Evolutionary conservation across 345 rosid species (phyloP).

Genomic region (Turritis glabra): DNA sequence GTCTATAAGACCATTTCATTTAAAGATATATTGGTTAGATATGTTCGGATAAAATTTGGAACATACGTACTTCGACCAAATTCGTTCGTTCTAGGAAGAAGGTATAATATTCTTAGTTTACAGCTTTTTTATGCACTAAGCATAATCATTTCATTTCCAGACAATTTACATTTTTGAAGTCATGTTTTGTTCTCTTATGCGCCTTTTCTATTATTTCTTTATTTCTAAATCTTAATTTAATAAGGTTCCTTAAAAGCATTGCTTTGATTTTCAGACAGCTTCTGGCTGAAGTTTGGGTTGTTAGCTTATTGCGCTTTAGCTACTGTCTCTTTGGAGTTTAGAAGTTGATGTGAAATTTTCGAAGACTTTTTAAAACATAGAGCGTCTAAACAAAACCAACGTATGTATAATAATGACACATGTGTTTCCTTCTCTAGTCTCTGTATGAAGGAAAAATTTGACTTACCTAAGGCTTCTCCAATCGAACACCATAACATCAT

Average conservation of each 20-base stretch:
- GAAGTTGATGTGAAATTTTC: slow-evolving; percentile 7
- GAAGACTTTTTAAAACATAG: neutral
- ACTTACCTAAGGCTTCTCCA: no score
- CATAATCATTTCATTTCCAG: slow-evolving; percentile 42
- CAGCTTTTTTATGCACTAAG: slow-evolving; percentile 31
- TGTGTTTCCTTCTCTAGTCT: neutral
- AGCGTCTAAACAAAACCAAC: neutral
- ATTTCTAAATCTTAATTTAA: neutral
- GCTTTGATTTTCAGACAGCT: slow-evolving; percentile 44
- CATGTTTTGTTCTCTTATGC: slow-evolving; percentile 42
- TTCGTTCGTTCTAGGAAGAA: neutral
- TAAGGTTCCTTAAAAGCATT: slow-evolving; percentile 36
- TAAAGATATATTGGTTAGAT: neutral
- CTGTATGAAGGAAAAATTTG: neutral
- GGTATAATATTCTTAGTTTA: neutral
- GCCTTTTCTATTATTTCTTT: slow-evolving; percentile 17
- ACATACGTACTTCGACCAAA: neutral
- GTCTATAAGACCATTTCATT: no score
- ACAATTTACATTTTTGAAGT: slow-evolving; percentile 29
- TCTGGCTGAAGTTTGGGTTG: slow-evolving; percentile 38
- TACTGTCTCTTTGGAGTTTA: slow-evolving; percentile 22
- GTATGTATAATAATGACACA: neutral
- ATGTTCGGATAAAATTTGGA: neutral
- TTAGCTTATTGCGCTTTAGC: slow-evolving; percentile 40
- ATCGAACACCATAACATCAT: no score